Evolutionary conservation across 805 yeast genomes (phyloP).

Genomic region (Nakazawaea wyomingensis): DNA sequence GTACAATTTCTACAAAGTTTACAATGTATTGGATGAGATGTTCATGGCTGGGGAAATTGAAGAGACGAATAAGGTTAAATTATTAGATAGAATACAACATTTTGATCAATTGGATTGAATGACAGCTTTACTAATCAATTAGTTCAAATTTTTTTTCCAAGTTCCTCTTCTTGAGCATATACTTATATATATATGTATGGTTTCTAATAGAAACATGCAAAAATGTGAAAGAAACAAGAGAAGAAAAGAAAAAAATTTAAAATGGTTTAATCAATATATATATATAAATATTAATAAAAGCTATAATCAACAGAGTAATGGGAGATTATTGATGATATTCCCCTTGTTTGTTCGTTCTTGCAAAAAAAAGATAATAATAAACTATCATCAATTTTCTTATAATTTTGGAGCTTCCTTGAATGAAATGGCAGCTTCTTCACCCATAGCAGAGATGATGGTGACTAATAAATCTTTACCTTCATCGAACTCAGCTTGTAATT

Average conservation of each 20-base stretch:
- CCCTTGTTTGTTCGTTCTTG: neutral
- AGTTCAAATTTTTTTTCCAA: neutral
- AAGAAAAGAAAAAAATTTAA: neutral
- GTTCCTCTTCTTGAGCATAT: neutral
- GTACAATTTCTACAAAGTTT: constrained; percentile 83
- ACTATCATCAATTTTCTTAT: constrained; percentile 16
- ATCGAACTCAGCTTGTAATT: constrained; percentile 87
- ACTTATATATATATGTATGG: neutral
- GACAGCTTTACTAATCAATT: constrained; percentile 10
- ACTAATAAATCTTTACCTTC: constrained; percentile 97
- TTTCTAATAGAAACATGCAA: constrained; percentile 4
- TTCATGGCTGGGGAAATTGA: constrained; percentile 87
- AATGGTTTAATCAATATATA: constrained; percentile 4
- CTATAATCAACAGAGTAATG: neutral
- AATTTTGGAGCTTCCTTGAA: constrained; percentile 96
- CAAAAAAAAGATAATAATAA: neutral
- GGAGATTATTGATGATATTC: neutral
- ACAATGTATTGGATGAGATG: constrained; percentile 79
- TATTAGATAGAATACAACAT: constrained; percentile 59
- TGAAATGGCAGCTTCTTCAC: constrained; percentile 98
- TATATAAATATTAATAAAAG: constrained; percentile 9
- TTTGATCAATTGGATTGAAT: constrained; percentile 55
- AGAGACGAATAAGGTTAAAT: constrained; percentile 69
- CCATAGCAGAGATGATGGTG: constrained; percentile 97
- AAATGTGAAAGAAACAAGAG: neutral